Percentiles rank a stretch among this genome's conserved stretches.
Evolutionary conservation across 495 filamentous ascomycete genomes (phyloP).

Genomic region (Xylaria grammica): DNA sequence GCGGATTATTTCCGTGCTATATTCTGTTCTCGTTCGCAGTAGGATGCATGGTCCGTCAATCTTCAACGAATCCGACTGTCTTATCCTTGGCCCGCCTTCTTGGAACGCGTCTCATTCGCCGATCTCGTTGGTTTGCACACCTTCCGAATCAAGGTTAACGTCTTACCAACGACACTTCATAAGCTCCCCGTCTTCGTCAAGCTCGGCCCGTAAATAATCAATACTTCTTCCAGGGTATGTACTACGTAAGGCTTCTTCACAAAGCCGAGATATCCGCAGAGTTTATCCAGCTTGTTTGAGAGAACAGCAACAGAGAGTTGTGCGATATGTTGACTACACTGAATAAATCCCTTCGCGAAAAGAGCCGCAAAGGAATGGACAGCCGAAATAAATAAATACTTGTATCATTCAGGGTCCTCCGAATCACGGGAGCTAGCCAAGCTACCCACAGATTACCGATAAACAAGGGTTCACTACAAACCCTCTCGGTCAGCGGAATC

Average conservation of each 20-base stretch:
- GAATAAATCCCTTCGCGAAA: too few species aligned
- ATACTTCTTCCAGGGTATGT: too few species aligned
- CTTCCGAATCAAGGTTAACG: conserved; percentile 9
- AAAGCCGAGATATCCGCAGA: not conserved
- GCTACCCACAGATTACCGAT: not conserved
- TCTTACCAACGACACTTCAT: not conserved
- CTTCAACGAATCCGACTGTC: not conserved
- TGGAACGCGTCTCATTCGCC: conserved; percentile 1
- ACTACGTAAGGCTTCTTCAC: too few species aligned
- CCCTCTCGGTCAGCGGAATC: conserved; percentile 10
- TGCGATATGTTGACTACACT: too few species aligned
- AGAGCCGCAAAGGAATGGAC: not conserved
- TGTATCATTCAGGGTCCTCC: not conserved
- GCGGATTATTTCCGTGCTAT: conserved; percentile 9
- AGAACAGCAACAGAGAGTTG: not conserved
- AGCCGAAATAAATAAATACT: not conserved
- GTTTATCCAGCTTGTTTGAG: not conserved
- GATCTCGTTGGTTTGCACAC: not conserved
- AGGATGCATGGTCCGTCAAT: not conserved
- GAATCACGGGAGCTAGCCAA: not conserved
- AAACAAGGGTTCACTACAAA: not conserved
- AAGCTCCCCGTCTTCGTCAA: not conserved
- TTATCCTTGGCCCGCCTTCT: not conserved
- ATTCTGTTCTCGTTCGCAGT: not conserved
- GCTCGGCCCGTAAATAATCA: too few species aligned